Percentiles rank a stretch among this genome's conserved stretches.
Evolutionary conservation across 139 green algal genomes (phyloP).

Genomic region (Pseudopediastrum boryanum): DNA sequence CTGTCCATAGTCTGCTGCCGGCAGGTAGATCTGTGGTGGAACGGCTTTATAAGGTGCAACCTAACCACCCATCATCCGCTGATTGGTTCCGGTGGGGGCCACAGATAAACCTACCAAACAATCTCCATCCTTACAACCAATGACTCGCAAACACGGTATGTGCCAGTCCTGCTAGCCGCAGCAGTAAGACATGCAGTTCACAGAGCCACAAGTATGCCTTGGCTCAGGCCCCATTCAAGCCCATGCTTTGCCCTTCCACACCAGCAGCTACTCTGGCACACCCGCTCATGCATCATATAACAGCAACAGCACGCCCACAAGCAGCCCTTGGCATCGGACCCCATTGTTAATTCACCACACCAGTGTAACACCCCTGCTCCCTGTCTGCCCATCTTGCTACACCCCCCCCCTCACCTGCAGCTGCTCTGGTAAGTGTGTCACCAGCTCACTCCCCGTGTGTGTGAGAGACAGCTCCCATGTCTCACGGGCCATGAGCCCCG

Average conservation of each 20-base stretch:
- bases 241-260: background rate
- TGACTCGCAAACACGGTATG: too few relatives aligned
- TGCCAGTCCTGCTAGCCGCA: too few relatives aligned
- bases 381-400: background rate
- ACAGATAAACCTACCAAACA: too few relatives aligned
- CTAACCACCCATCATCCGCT: too few relatives aligned
- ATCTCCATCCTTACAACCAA: too few relatives aligned
- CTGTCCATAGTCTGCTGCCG: background rate
- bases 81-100: too few relatives aligned
- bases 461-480: slow-evolving; percentile 18
- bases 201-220: too few relatives aligned
- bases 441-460: background rate
- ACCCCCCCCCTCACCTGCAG: slow-evolving; percentile 11
- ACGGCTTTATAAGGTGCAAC: too few relatives aligned
- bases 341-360: background rate
- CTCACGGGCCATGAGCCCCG: slow-evolving; percentile 6
- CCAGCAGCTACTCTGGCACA: background rate
- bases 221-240: background rate
- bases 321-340: background rate
- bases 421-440: slow-evolving; percentile 29
- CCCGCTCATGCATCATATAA: background rate
- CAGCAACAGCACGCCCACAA: background rate
- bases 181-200: too few relatives aligned
- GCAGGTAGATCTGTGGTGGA: too few relatives aligned
- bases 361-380: background rate